Base-by-base conservation (phyloP, 352 stramenopile species). In the Phytopythium aichiense region DNA sequence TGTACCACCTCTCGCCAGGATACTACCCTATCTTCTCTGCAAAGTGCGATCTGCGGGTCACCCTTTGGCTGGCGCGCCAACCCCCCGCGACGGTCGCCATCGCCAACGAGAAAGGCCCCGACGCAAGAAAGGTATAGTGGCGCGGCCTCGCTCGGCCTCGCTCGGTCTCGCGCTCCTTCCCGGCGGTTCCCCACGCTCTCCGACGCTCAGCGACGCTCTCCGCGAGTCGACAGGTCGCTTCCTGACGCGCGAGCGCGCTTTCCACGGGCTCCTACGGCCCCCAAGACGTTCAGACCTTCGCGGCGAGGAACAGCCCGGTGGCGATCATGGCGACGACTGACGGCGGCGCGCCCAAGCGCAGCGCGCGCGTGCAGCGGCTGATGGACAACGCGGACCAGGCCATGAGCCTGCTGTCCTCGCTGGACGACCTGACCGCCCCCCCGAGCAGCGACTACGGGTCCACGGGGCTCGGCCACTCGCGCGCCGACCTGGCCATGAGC, bases 381-480 rank as follows among this genome's bases (percentile, higher is more conserved):
- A 88, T 93, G 35, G 80, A 93, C 60, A 79, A 74, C 46, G 84
- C 84, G 15, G 84, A 93, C 67, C 68, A 87, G 58, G 88, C 81
- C 11, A 59, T 93, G 59, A 81, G 58, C 66, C 65, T 93, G 13
- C 65, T 93, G 46, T 79, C 77, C 31, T 91, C 84, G 65, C 60
- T 93, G n/a, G 78, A 79, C 45, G 64, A 80, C 12, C 65, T 64
- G 35, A 9, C 31, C 30, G 16, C 55, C 18, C 25, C 38, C 4
- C 16, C 55, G 22, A 20, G 23, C 23, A 52, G 60, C 35, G 52
- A 58, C 50, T 63, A 56, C 43, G 38, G 58, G 33, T 63, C 42
- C 48, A 57, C 62, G 23, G 61, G 61, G 30, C 58, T 70, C 20
- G 56, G 46, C 11, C 18, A 45, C 9, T 55, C 15, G 43, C 58